Conservation (phyloP, 257 asterid genomes). For the Nicotiana tabacum region DNA sequence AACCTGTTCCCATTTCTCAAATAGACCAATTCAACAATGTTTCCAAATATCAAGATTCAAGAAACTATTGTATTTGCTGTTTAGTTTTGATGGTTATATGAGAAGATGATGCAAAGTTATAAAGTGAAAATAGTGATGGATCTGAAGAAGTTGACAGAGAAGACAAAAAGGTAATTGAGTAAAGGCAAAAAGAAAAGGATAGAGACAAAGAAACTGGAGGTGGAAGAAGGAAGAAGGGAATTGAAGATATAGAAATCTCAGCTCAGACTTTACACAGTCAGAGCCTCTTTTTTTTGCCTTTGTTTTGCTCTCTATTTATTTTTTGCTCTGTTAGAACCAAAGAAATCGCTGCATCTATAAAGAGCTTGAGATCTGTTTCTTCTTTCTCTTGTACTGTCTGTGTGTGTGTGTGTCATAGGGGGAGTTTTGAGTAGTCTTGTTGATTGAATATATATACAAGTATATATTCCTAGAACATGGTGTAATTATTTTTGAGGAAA, state of each 20-base stretch:
- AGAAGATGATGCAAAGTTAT: not conserved
- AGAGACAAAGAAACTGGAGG: conserved; percentile 5
- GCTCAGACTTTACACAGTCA: conserved; percentile 11
- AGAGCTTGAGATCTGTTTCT: conserved; percentile 32
- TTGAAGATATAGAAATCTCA: conserved; percentile 11
- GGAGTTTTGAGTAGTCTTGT: conserved; percentile 1
- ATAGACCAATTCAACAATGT: not conserved
- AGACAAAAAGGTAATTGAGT: conserved; percentile 27
- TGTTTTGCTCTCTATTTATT: not conserved
- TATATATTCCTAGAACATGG: not conserved
- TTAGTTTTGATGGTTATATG: not conserved
- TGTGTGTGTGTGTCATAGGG: not conserved
- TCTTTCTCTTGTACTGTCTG: not conserved
- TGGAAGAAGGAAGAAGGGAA: not conserved
- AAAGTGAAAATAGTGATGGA: conserved; percentile 8
- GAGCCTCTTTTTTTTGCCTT: not conserved
- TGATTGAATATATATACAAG: not conserved
- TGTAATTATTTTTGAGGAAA: not conserved
- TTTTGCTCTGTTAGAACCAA: conserved; percentile 10
- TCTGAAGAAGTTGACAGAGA: conserved; percentile 23
- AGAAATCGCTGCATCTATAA: conserved; percentile 29
- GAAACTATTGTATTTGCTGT: not conserved
- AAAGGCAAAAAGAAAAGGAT: not conserved
- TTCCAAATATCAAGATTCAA: not conserved
- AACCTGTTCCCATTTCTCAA: conserved; percentile 66